Percentiles rank a stretch among this genome's conserved stretches.
Evolutionary conservation across 192 early-diverging fungal species (phyloP).

Genomic region (Backusella macrospora): DNA sequence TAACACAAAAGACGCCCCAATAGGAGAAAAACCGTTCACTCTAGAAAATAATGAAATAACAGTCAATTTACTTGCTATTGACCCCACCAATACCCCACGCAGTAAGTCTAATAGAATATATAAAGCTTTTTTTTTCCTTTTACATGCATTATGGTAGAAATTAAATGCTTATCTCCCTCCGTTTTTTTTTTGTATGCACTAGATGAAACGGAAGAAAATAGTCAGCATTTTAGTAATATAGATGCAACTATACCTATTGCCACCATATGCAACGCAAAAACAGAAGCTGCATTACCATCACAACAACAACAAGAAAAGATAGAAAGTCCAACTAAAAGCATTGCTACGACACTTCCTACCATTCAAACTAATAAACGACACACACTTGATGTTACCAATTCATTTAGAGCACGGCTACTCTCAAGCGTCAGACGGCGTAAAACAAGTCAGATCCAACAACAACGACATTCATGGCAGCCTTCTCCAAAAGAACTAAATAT

Average conservation of each 20-base stretch:
- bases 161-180: constrained; percentile 2
- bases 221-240: constrained; percentile 8
- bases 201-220: not conserved
- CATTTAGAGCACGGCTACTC: not conserved
- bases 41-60: not conserved
- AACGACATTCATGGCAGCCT: constrained; percentile 5
- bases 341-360: not conserved
- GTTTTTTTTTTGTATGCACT: not conserved
- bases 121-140: no score
- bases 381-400: not conserved
- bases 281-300: not conserved
- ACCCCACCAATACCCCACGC: not conserved
- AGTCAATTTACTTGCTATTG: not conserved
- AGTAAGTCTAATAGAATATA: not conserved
- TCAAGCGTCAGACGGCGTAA: constrained; percentile 3
- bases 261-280: constrained; percentile 13
- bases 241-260: constrained; percentile 12
- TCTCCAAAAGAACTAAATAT: not conserved
- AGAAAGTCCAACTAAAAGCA: not conserved
- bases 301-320: not conserved
- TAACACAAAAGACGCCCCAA: constrained; percentile 12
- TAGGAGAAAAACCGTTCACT: not conserved
- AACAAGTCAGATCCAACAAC: not conserved
- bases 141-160: constrained; percentile 1
- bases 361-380: not conserved